Percentiles rank a stretch among this genome's conserved stretches.
phyloP scores from a whole-genome alignment of 169 alveolate species.

The Neospora caninum region DNA sequence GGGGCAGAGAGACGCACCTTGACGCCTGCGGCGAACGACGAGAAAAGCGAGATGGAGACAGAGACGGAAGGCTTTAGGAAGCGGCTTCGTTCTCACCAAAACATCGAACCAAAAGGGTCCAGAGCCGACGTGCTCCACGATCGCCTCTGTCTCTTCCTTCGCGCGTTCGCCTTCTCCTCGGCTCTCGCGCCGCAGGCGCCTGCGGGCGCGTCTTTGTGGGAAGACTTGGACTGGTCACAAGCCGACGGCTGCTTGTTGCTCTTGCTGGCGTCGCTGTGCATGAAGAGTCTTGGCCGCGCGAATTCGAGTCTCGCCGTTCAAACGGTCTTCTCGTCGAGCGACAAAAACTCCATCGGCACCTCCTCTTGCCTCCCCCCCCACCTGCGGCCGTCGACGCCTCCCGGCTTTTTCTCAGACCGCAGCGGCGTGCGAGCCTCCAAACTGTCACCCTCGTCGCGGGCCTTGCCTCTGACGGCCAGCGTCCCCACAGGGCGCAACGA shows the following conservation, averaged over 20 bases:
- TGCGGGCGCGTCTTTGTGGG: not conserved
- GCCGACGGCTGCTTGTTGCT: constrained; percentile 46
- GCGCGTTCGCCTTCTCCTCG: constrained; percentile 34
- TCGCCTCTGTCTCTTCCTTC: constrained; percentile 52
- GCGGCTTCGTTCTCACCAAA: not conserved
- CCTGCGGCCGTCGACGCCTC: constrained; percentile 41
- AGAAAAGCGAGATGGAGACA: not conserved
- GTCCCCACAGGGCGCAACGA: too few relatives aligned
- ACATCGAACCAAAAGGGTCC: not conserved
- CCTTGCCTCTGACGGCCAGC: too few relatives aligned
- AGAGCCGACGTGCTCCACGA: constrained; percentile 18
- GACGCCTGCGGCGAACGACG: not conserved
- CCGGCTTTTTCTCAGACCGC: not conserved
- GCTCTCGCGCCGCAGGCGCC: constrained; percentile 25
- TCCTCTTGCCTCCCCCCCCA: constrained; percentile 50
- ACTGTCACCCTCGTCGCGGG: too few relatives aligned
- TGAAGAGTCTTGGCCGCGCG: constrained; percentile 49
- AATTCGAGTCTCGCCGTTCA: constrained; percentile 24
- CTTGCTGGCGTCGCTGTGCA: constrained; percentile 52
- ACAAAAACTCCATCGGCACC: constrained; percentile 32
- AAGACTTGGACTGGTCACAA: constrained; percentile 43
- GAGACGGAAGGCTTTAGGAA: not conserved
- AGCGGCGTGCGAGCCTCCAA: too few relatives aligned
- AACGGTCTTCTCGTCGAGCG: constrained; percentile 37
- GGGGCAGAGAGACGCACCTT: too few relatives aligned